phyloP scores from a whole-genome alignment of 306 rosid species.

The Abrus pulchellus region DNA sequence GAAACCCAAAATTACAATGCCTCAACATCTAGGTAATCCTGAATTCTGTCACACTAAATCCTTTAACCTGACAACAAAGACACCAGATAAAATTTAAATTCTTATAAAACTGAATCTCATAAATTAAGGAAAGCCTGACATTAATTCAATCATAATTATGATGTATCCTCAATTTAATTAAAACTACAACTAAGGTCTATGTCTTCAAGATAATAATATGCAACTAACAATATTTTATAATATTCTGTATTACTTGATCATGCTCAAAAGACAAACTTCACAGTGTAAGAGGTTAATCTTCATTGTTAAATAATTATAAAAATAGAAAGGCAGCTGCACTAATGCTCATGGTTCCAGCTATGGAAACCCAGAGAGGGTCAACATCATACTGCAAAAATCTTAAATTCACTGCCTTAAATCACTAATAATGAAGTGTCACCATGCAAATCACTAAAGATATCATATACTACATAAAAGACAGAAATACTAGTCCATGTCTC shows the following conservation, averaged over 20 bases:
- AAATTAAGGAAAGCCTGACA: neutral
- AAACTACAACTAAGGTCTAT: neutral
- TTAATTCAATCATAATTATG: constrained; percentile 8
- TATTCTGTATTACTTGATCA: neutral
- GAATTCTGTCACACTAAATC: constrained; percentile 24
- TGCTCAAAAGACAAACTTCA: neutral
- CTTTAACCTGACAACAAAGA: constrained; percentile 16
- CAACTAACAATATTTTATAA: neutral
- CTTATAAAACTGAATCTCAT: constrained; percentile 11
- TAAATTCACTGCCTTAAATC: neutral
- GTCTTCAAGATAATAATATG: neutral
- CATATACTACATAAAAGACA: neutral
- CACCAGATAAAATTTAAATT: constrained; percentile 28
- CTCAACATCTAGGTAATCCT: constrained; percentile 9
- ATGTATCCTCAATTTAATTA: constrained; percentile 2
- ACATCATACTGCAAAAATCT: neutral
- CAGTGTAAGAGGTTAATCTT: neutral
- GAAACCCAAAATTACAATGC: neutral
- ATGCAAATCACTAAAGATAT: neutral
- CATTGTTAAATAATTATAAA: neutral
- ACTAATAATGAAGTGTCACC: neutral
- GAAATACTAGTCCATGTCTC: neutral
- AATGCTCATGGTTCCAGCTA: neutral
- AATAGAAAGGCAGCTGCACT: constrained; percentile 15
- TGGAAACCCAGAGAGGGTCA: constrained; percentile 8